Base-by-base conservation (phyloP, 345 rosid species). In the Eucalyptus paniculata region DNA sequence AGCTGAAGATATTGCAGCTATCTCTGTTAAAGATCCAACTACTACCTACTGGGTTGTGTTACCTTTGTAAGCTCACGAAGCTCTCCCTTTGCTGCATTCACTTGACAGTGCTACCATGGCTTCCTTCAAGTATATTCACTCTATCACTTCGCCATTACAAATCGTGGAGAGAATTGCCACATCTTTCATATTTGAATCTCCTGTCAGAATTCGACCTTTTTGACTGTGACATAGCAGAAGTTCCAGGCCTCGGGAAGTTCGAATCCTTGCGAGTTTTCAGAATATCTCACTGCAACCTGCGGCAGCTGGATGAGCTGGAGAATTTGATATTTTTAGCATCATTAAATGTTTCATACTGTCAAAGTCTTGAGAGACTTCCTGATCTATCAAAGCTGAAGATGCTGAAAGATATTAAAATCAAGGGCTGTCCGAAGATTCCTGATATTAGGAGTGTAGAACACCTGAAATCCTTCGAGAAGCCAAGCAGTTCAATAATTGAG, bases 241-340 rank as follows among this genome's bases (percentile, higher is more conserved):
- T 50, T 50, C 0, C 2, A 17, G 3, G 21, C 21, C 21, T 50
- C 8, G 0, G 21, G 54, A 0, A 50, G 2, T 50, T 50, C 21
- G 17, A 50, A 50, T 50, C 3, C 21, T 50, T 50, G 21, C 8
- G 2, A 50, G 0, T 50, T 50, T 50, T 50, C 8, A 50, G 4
- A 50, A 1, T 17, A 50, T 50, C 54, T 6, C 4, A 17, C 8
- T 50, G 21, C 3, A 0, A 17, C 8, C 4, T 16, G 8, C 21
- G 6, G 0, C 4, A 50, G 21, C 2, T 50, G 2, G 8, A 17
- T 50, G 21, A 50, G 8, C 21, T 17, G 8, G 54, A 16, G 54
- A 51, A 51, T 1, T 51, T 51, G 54, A 51, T 51, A 1, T 51
- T 51, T n/a, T 17, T 51, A 51, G 54, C 9, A 51, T 51, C 23